Evolutionary conservation across 2,329 filamentous ascomycete species (phyloP), one percentile per base, ranked within the genome.

Genomic region (Cylindrodendrum hubeiense): DNA sequence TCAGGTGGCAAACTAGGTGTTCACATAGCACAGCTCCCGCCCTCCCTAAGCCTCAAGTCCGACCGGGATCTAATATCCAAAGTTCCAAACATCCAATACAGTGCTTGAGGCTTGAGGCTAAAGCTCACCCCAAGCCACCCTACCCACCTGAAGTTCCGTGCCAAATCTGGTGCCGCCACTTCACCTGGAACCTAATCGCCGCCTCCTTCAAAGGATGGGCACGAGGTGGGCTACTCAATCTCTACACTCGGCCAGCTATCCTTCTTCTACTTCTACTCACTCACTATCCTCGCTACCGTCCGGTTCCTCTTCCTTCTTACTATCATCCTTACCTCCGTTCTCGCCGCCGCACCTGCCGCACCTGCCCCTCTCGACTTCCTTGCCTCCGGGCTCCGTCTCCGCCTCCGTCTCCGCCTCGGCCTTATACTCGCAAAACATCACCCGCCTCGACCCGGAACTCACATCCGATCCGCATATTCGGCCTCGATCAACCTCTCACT

Each of bases 161-260:
- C 44, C 53, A 17, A 39, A 34, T 17, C 46, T 59, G 33, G 24
- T 28, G 46, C 46, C 46, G 46, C 46, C 26, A 49, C 24, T 49
- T 49, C 24, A 21, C 24, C 15, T 49, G 13, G 13, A 26, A 28
- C 43, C 43, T 22, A 26, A 22, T 26, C 37, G 37, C 49, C 53
- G 59, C 52, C 47, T 44, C 54, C 47, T 63, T 53, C 52, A 58
- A 59, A 59, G 54, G 30, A 59, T 59, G 49, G 43, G 61, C 49
- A 59, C 54, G 43, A 59, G 61, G 49, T 59, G 61, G 54, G 26
- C 46, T 34, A 58, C 54, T 46, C 55, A 63, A 41, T 59, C 19
- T 59, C 8, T 63, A 30, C 60, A 57, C 57, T 63, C 46, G 17
- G 24, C 39, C 22, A 24, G 47, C 34, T 50, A 54, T 21, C 54